Conservation (phyloP, 331 rosid genomes). For the Dryas integrifolia region DNA sequence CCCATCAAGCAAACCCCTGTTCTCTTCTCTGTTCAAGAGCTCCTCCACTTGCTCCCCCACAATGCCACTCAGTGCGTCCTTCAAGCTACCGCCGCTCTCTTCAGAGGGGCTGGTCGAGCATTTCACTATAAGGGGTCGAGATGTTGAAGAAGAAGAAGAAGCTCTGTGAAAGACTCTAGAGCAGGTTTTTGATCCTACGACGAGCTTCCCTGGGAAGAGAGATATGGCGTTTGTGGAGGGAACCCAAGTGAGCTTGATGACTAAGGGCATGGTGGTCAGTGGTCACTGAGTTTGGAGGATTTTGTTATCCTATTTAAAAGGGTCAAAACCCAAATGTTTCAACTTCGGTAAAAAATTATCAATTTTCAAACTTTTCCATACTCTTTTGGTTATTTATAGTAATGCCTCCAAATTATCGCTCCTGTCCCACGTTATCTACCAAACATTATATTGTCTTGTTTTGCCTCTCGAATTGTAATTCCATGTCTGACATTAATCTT, state of each 20-base stretch:
- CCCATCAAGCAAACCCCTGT: conserved; percentile 65
- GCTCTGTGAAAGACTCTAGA: conserved; percentile 14
- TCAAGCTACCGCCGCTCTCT: conserved; percentile 34
- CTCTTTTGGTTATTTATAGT: no score
- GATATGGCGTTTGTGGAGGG: conserved; percentile 32
- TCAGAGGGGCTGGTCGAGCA: conserved; percentile 34
- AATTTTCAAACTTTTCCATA: no score
- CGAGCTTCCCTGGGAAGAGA: conserved; percentile 18
- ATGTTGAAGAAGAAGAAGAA: conserved; percentile 15
- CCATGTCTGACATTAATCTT: no score
- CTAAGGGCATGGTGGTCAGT: conserved; percentile 29
- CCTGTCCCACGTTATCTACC: no score
- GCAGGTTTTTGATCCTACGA: background rate
- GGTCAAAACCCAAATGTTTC: no score
- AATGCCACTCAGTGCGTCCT: conserved; percentile 49
- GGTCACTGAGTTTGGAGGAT: background rate
- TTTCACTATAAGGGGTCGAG: conserved; percentile 23
- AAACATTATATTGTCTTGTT: no score
- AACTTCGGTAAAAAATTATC: no score
- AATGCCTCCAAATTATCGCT: no score
- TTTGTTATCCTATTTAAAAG: conserved; percentile 13
- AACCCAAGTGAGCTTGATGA: conserved; percentile 30
- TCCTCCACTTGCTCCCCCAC: conserved; percentile 59
- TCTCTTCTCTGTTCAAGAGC: conserved; percentile 62
- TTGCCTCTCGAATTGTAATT: no score